phyloP scores from a whole-genome alignment of 805 yeast species.

The Candida lessepsii region DNA sequence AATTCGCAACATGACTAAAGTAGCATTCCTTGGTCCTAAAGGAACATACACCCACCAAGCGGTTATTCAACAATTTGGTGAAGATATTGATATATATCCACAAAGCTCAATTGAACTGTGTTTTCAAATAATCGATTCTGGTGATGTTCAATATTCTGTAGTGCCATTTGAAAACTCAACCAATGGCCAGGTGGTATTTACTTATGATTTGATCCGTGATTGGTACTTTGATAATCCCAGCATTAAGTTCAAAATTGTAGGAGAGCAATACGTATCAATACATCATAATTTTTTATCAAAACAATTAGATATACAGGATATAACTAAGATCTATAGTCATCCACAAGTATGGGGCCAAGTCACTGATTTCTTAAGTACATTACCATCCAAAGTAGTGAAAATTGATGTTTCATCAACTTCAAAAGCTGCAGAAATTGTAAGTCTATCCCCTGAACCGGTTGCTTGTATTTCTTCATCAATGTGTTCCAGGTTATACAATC shows the following conservation, averaged over 20 bases:
- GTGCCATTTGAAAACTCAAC: conserved; percentile 94
- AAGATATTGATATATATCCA: conserved; percentile 28
- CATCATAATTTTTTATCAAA: conserved; percentile 69
- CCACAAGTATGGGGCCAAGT: conserved; percentile 99
- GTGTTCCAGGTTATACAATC: conserved; percentile 60
- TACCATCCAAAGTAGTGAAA: conserved; percentile 28
- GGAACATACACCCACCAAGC: conserved; percentile 93
- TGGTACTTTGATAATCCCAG: conserved; percentile 39
- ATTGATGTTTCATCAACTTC: conserved; percentile 81
- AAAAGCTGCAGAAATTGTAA: conserved; percentile 71
- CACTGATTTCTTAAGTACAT: conserved; percentile 47
- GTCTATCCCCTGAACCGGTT: conserved; percentile 34
- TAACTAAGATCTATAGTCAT: conserved; percentile 74
- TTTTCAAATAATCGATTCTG: conserved; percentile 49
- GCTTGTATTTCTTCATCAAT: conserved; percentile 75
- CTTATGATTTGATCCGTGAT: conserved; percentile 78
- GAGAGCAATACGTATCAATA: conserved; percentile 79
- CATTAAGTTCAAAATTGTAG: conserved; percentile 52
- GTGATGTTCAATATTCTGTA: conserved; percentile 62
- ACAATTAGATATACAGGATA: conserved; percentile 41
- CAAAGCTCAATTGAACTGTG: conserved; percentile 57
- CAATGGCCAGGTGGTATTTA: conserved; percentile 87
- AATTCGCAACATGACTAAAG: conserved; percentile 30
- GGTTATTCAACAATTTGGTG: conserved; percentile 51
- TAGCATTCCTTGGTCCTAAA: conserved; percentile 82